Base-by-base conservation (phyloP, 2,329 filamentous ascomycete genomes). In the Sporothrix variecibatus region DNA sequence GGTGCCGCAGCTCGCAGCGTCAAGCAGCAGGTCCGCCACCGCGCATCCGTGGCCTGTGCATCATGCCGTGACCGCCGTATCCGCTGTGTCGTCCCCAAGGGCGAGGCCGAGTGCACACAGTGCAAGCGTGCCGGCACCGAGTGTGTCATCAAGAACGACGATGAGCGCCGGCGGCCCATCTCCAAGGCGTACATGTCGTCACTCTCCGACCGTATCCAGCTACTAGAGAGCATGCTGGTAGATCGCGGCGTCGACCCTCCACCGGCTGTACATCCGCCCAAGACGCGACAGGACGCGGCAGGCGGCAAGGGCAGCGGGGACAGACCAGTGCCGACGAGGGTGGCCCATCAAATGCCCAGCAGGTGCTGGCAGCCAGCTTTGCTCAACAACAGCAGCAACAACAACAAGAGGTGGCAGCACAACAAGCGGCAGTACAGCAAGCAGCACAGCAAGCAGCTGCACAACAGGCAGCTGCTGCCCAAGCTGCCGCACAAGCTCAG, bases 141-240 rank as follows among this genome's bases (percentile, higher is more conserved):
- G 65, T 89, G 87, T 76, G 81, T 89, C 72, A 89, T 89, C 77
- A 88, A 86, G 77, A 87, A 89, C 76, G 87, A 89, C 75, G 87
- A 89, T 78, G 87, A 89, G 78, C 81, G 87, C 58, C 81, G 87
- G 79, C 82, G 86, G 87, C 87, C 87, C 8, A 88, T 89, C 46
- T 89, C 87, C 26, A 86, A 88, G 78, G 87, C 87, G 72, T 89
- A 89, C 79, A 88, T 88, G 84, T 86, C 85, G 56, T 88, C 86
- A 1, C 81, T 89, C 12, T 87, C 86, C n/a, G 86, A 87, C 31
- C 83, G 87, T 4, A 87, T 89, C 60, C 81, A 83, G 8, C 76
- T 89, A 75, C 82, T 89, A 0, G 87, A 89, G 80, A 80, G 80
- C 20, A 83, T 89, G 84, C 82, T 89, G 3, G 78, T 83, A 73